Base-by-base conservation (phyloP, 176 grass and related monocot species). In the Pharus latifolius region DNA sequence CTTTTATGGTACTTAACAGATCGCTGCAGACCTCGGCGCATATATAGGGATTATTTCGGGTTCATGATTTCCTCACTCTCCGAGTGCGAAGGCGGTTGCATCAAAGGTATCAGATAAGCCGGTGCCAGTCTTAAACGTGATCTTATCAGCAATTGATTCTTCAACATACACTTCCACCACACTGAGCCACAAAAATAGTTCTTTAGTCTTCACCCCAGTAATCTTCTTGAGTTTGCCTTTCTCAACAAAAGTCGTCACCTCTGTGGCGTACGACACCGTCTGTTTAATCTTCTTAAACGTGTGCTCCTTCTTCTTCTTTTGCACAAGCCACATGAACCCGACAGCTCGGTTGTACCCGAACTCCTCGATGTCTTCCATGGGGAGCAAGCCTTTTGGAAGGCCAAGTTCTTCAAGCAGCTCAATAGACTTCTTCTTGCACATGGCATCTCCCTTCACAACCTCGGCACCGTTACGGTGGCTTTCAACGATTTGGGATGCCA, bases 231-330 rank as follows among this genome's bases (percentile, higher is more conserved):
- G 19, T 66, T 80, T 80, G 0, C 77, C 55, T 9, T 72, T 62
- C 30, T 72, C 67, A 0, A 23, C 17, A 4, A 80, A 54, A 1
- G 67, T 24, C 0, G 67, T 71, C 7, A 80, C 67, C 65, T 80
- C 66, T 0, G 23, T 2, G 0, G 56, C 77, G 7, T 80, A 80
- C 0, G 63, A 80, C 6, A 80, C 76, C 2, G 61, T 60, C 37
- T 77, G 43, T 32, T 67, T 87, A 18, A 72, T 67, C 50, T 56
- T 80, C 25, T 68, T 81, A 45, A 76, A 78, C 0, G 72, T 77
- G 76, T 77, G 59, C 0, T 87, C 49, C 50, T 71, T 79, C 66
- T 87, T 87, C 72, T 78, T 72, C 30, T 75, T 55, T 17, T 62
- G 83, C 18, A 74, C 35, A 6, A 68, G 29, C 60, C 51, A 69